Base-by-base conservation (phyloP, 805 yeast species). In the Candida schatavii region DNA sequence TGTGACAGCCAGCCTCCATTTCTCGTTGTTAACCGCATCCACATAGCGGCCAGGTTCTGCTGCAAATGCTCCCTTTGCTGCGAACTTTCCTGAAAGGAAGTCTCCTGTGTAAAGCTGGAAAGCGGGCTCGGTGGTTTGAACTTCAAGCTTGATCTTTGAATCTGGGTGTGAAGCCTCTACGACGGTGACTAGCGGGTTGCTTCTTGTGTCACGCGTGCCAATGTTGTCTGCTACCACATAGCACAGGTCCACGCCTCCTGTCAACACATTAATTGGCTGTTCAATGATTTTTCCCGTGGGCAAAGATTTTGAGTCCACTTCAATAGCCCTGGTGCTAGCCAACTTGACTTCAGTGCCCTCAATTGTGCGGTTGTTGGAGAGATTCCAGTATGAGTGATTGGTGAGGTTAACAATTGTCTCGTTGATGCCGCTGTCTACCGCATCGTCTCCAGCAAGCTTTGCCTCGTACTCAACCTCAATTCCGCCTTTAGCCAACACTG, bases 81-180 rank as follows among this genome's bases (percentile, higher is more conserved):
- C 50, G 47, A 56, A 57, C 9, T 36, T 29, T 1, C 61, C 69
- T 17, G 62, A 59, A 27, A 69, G 68, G 40, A 66, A 64, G 50
- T 75, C 81, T 18, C 85, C 85, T 23, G 86, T 80, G 59, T 81
- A 82, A 31, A 82, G 64, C 57, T 81, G 86, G 66, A 77, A 80
- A 2, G 80, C 64, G 5, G 88, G 88, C 44, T 82, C 88, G 3
- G 88, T 82, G 5, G 85, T 67, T 14, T 57, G 52, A 6, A 75
- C 73, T 17, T 59, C 57, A 30, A 82, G 52, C 35, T 64, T 61
- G 37, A 73, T 52, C 5, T 62, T 57, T 3, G 80, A 61, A 18
- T 61, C 62, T 13, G 80, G 75, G 48, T 75, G 73, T 20, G 56
- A 56, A 7, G 79, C 77, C 49, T 64, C 69, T 25, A 72, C 59